phyloP scores from a whole-genome alignment of 164 flowering plant species.

The Warburgia ugandensis region DNA sequence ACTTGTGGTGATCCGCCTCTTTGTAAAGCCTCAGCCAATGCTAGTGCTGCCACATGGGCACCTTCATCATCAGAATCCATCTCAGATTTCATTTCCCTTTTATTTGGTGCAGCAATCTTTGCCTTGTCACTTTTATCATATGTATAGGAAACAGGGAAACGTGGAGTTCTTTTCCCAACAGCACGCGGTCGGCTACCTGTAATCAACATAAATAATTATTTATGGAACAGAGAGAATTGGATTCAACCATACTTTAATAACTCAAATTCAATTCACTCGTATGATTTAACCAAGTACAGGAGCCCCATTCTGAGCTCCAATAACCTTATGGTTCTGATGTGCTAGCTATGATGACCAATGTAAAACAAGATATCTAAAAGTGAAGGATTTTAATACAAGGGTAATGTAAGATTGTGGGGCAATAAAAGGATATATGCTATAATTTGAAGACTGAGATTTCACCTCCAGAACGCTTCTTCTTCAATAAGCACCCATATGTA shows the following conservation, averaged over 20 bases:
- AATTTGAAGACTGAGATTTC: constrained; percentile 7
- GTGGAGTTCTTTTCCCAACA: constrained; percentile 94
- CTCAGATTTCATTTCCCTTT: constrained; percentile 32
- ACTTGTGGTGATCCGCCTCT: constrained; percentile 71
- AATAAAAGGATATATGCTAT: neutral
- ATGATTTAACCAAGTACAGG: too few relatives aligned
- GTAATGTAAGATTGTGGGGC: neutral
- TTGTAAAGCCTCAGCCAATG: constrained; percentile 69
- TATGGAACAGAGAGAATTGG: too few relatives aligned
- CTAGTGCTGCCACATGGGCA: constrained; percentile 63
- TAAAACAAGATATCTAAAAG: too few relatives aligned
- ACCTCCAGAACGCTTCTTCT: constrained; percentile 68
- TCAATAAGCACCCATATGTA: constrained; percentile 57
- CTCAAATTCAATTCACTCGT: too few relatives aligned
- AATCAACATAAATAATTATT: too few relatives aligned
- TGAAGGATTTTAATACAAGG: too few relatives aligned
- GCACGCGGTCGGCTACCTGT: constrained; percentile 71
- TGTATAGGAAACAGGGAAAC: constrained; percentile 63
- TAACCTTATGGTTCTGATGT: too few relatives aligned
- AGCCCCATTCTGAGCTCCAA: too few relatives aligned
- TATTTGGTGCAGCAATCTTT: constrained; percentile 25
- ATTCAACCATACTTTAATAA: too few relatives aligned
- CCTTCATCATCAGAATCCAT: constrained; percentile 57
- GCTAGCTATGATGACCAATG: too few relatives aligned
- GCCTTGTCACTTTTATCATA: constrained; percentile 33